A percentile compares a stretch with the other conserved stretches of the same genome.
phyloP scores from a whole-genome alignment of 805 yeast species.

The Candida dajiaensis region DNA sequence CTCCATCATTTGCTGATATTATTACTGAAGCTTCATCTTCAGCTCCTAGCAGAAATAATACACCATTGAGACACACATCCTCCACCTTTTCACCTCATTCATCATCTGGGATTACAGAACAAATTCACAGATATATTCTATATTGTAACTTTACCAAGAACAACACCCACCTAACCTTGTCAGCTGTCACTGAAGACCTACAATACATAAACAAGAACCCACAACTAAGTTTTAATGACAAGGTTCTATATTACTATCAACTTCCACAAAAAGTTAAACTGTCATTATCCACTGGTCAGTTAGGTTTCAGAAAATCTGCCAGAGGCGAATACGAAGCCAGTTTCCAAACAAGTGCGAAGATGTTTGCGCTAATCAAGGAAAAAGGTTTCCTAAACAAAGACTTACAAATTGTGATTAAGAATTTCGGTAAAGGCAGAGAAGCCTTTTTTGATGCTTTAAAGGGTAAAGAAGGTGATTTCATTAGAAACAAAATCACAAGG shows the following conservation, averaged over 20 bases:
- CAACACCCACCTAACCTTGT: conserved; percentile 74
- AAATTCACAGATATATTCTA: conserved; percentile 58
- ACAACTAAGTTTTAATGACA: conserved; percentile 52
- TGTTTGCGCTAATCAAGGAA: conserved; percentile 69
- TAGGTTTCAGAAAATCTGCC: conserved; percentile 86
- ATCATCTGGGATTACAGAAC: conserved; percentile 15
- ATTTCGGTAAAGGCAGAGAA: conserved; percentile 84
- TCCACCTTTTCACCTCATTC: conserved; percentile 4
- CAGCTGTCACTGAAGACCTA: conserved; percentile 62
- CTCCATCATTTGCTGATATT: conserved; percentile 5
- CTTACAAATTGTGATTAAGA: conserved; percentile 71
- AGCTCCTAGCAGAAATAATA: no score
- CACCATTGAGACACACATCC: neutral
- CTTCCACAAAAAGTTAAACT: conserved; percentile 71
- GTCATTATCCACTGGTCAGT: conserved; percentile 71
- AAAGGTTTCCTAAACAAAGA: conserved; percentile 49
- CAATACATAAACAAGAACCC: conserved; percentile 53
- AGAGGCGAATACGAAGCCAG: conserved; percentile 93
- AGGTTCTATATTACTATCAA: conserved; percentile 70
- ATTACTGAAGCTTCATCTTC: neutral
- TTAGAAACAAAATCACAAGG: conserved; percentile 63
- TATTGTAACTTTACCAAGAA: conserved; percentile 76
- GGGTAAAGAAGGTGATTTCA: conserved; percentile 78
- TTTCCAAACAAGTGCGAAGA: conserved; percentile 71
- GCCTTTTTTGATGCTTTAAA: conserved; percentile 79